phyloP scores from a whole-genome alignment of 2,329 filamentous ascomycete genomes.

The Colletotrichum aenigma region DNA sequence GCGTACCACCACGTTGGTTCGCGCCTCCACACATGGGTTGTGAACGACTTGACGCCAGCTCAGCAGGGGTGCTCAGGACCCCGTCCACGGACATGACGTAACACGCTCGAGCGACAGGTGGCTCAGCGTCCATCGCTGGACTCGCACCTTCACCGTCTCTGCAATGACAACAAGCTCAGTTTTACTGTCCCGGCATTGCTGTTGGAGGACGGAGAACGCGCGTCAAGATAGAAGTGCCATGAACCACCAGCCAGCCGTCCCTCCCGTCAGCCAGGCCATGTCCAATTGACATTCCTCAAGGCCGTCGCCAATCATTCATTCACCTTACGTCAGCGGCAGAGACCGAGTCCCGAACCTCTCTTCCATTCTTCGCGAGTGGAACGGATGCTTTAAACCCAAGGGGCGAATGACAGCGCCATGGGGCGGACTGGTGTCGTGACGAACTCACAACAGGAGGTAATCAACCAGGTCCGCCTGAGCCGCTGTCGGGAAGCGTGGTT shows the following conservation, averaged over 20 bases:
- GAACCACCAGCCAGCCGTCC: background rate
- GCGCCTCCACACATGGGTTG: background rate
- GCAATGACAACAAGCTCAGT: background rate
- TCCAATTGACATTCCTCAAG: background rate
- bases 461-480: background rate
- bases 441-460: background rate
- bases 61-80: background rate
- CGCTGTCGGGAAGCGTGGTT: background rate
- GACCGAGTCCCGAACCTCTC: background rate
- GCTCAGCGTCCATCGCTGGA: background rate
- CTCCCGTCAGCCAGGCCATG: background rate
- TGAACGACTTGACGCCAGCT: background rate
- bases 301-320: background rate
- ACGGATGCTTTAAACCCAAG: background rate
- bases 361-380: background rate
- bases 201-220: background rate
- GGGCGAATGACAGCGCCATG: background rate
- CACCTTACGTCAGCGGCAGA: background rate
- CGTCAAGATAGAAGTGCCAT: background rate
- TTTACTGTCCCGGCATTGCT: background rate
- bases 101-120: background rate
- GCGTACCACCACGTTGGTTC: background rate
- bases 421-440: background rate
- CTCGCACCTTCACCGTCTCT: background rate
- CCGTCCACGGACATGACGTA: constrained; percentile 4